Evolutionary conservation across 805 yeast species (phyloP).

Genomic region (Yamadazyma phyllophila): DNA sequence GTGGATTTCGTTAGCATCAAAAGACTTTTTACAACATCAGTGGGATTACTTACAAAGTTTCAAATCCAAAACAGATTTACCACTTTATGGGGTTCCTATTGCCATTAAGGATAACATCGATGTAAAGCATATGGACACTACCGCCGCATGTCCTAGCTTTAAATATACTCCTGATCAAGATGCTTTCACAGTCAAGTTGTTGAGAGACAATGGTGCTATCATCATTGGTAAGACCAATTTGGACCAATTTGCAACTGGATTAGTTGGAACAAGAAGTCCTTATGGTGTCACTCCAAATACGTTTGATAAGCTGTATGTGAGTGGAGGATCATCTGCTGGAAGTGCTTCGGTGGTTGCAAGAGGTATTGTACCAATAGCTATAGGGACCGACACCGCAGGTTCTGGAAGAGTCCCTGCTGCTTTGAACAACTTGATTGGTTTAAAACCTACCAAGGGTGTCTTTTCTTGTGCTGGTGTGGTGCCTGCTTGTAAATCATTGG

Average conservation of each 20-base stretch:
- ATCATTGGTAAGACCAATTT: constrained; percentile 90
- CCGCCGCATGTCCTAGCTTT: constrained; percentile 94
- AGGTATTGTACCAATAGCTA: constrained; percentile 83
- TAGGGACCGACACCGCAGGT: constrained; percentile 98
- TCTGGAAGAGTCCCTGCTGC: constrained; percentile 98
- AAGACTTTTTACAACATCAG: constrained; percentile 66
- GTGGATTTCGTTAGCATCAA: constrained; percentile 80
- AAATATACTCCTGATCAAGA: constrained; percentile 67
- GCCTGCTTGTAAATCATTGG: constrained; percentile 94
- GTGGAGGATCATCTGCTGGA: constrained; percentile 96
- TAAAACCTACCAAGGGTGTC: constrained; percentile 89
- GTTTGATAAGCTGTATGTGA: constrained; percentile 71
- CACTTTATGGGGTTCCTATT: constrained; percentile 90
- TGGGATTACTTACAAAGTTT: constrained; percentile 72
- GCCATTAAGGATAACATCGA: constrained; percentile 96
- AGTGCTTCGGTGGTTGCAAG: constrained; percentile 90
- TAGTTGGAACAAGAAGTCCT: constrained; percentile 94
- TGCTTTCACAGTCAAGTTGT: constrained; percentile 68
- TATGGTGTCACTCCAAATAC: constrained; percentile 87
- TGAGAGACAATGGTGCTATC: constrained; percentile 89
- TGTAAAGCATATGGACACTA: constrained; percentile 75
- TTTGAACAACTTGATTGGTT: constrained; percentile 84
- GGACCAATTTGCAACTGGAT: constrained; percentile 97
- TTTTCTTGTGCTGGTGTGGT: constrained; percentile 91
- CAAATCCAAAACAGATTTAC: constrained; percentile 51